phyloP scores from a whole-genome alignment of 768 basidiomycete genomes.

The Boletales sp. region DNA sequence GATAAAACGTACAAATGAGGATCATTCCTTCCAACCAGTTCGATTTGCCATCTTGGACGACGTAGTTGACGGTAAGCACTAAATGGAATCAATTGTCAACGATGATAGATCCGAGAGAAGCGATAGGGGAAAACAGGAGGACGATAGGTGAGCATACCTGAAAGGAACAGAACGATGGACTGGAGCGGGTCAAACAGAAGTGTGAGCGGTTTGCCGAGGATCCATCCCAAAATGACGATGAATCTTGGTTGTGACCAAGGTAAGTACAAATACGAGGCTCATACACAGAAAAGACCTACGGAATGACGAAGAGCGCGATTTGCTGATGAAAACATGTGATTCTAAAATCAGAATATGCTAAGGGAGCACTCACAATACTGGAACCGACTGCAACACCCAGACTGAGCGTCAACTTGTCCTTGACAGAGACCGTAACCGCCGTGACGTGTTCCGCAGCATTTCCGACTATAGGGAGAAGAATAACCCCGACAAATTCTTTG shows the following conservation, averaged over 20 bases:
- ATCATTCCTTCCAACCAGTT: constrained; percentile 92
- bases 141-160: constrained; percentile 17
- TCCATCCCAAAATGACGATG: constrained; percentile 79
- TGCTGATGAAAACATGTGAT: constrained; percentile 43
- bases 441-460: constrained; percentile 92
- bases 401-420: constrained; percentile 83
- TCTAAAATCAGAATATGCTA: neutral
- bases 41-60: constrained; percentile 80
- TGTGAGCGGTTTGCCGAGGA: constrained; percentile 71
- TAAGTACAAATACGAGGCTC: constrained; percentile 6
- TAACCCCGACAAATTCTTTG: constrained; percentile 82
- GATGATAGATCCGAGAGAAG: neutral
- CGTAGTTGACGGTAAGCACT: constrained; percentile 84
- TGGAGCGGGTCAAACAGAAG: constrained; percentile 88
- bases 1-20: constrained; percentile 51
- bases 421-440: constrained; percentile 87
- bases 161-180: constrained; percentile 36
- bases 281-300: constrained; percentile 33
- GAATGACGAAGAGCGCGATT: constrained; percentile 68
- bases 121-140: constrained; percentile 1
- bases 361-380: constrained; percentile 55
- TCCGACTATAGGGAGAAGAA: constrained; percentile 87
- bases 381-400: constrained; percentile 88
- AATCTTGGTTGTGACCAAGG: constrained; percentile 39
- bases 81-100: neutral